phyloP scores from a whole-genome alignment of 805 yeast species.

The Candida maris region DNA sequence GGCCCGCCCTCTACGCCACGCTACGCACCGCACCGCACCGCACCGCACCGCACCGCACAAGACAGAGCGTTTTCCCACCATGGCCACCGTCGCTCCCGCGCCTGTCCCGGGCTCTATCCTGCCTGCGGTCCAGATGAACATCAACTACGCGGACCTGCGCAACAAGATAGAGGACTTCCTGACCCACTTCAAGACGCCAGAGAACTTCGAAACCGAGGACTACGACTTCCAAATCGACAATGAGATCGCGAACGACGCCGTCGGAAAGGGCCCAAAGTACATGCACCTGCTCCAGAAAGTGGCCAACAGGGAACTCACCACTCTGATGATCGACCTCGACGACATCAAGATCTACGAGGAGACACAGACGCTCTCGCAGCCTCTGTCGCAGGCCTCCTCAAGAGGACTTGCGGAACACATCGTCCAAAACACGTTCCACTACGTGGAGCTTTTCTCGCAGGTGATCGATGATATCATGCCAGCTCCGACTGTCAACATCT shows the following conservation, averaged over 20 bases:
- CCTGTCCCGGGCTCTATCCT: constrained; percentile 20
- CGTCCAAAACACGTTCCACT: constrained; percentile 71
- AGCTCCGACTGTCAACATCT: constrained; percentile 72
- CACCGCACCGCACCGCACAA: no score
- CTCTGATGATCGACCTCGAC: constrained; percentile 74
- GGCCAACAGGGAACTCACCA: constrained; percentile 75
- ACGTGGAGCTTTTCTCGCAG: constrained; percentile 68
- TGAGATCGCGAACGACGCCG: constrained; percentile 14
- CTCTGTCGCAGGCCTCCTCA: constrained; percentile 14
- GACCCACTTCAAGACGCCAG: constrained; percentile 54
- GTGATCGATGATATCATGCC: constrained; percentile 84
- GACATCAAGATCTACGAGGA: constrained; percentile 74
- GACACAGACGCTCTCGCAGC: constrained; percentile 25
- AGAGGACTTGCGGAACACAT: constrained; percentile 52
- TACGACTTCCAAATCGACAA: constrained; percentile 35
- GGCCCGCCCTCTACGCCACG: no score
- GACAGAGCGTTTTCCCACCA: constrained; percentile 8
- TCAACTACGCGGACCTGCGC: constrained; percentile 64
- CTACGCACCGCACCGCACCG: no score
- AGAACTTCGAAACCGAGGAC: constrained; percentile 28
- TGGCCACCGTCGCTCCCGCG: constrained; percentile 25
- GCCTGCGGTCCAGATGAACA: constrained; percentile 27
- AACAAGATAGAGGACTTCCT: constrained; percentile 62
- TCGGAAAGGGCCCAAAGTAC: constrained; percentile 63
- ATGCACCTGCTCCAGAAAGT: constrained; percentile 68